A percentile compares a stretch with the other conserved stretches of the same genome.
These are phyloP conservation scores for Fusarium oligoseptatum DNA, from an alignment of 2,329 filamentous ascomycete species.

Conservation along the genomic window DNA sequence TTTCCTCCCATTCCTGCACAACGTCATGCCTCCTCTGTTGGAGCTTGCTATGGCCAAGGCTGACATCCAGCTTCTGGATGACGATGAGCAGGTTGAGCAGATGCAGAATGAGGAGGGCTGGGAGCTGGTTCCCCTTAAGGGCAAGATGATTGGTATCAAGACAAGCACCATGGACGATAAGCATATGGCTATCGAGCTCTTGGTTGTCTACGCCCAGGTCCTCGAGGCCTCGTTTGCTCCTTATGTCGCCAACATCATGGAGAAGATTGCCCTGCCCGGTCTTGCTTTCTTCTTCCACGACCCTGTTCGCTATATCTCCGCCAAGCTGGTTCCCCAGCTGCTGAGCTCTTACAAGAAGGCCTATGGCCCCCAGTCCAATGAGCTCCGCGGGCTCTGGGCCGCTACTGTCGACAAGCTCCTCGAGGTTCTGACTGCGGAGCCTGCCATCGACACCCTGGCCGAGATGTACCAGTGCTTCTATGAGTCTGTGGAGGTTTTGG, in stretches of 20 bases:
- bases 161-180: constrained; percentile 98
- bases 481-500: constrained; percentile 94
- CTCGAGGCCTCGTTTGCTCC: constrained; percentile 93
- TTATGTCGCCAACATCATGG: constrained; percentile 93
- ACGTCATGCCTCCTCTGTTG: constrained; percentile 93
- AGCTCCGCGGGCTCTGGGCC: constrained; percentile 86
- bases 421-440: constrained; percentile 92
- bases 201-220: constrained; percentile 96
- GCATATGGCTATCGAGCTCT: constrained; percentile 98
- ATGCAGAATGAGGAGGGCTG: constrained; percentile 96
- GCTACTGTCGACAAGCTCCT: constrained; percentile 90
- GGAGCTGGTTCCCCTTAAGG: constrained; percentile 96
- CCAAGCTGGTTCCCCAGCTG: constrained; percentile 93
- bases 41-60: constrained; percentile 95
- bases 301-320: constrained; percentile 93
- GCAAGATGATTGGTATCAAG: constrained; percentile 98
- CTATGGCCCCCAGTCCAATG: constrained; percentile 82
- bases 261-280: constrained; percentile 93
- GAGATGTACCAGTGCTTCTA: constrained; percentile 99
- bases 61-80: constrained; percentile 95
- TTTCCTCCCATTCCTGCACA: constrained; percentile 92
- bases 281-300: constrained; percentile 99
- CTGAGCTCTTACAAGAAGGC: constrained; percentile 95
- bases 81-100: constrained; percentile 92
- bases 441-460: constrained; percentile 93